Evolutionary conservation across 1,139 yeast genomes (phyloP), one percentile per base, ranked within the genome.

Genomic region (Blastobotrys petasosporus): DNA sequence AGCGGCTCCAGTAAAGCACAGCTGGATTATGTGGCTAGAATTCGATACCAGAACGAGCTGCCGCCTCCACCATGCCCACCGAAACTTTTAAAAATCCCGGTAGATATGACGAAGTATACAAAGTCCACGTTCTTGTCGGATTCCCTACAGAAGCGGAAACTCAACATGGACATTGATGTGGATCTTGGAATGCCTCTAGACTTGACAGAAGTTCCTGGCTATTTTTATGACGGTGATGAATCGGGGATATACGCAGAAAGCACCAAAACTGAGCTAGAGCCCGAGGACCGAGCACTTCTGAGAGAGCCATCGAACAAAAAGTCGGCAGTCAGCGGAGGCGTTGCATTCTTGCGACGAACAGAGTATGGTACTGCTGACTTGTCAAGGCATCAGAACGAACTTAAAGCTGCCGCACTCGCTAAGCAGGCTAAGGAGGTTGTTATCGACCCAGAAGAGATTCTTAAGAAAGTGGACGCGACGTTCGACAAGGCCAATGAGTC

Each of bases 51-150:
- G 51, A 92, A 92, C 63, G 85, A 80, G 59, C 71, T 92, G 31
- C 98, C 98, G 12, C 92, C 97, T 1, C 97, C 98, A 9, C 85
- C 94, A 20, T 75, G 94, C 53, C 88, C 95, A 45, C 97, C 99
- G 20, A 87, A 85, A 64, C 74, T 88, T 50, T 66, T 92, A 48
- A 77, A 81, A 48, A 73, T 66, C 44, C 69, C 76, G 12, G 64
- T 71, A 2, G 68, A 71, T 41, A 59, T 68, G 35, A 58, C 72
- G 57, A 70, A 72, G 59, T 64, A 73, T 45, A 70, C 77, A 16
- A 75, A 85, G 6, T 76, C 90, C 41, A 73, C 79, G 48, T 72
- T 86, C 51, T 69, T 92, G 55, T 74, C 88, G 3, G 79, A 94
- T 10, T 71, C 88, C 48, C 85, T 86, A 58, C 76, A 80, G 59